Base-by-base conservation (phyloP, 2,329 filamentous ascomycete species). In the Orbilia blumenaviensis region DNA sequence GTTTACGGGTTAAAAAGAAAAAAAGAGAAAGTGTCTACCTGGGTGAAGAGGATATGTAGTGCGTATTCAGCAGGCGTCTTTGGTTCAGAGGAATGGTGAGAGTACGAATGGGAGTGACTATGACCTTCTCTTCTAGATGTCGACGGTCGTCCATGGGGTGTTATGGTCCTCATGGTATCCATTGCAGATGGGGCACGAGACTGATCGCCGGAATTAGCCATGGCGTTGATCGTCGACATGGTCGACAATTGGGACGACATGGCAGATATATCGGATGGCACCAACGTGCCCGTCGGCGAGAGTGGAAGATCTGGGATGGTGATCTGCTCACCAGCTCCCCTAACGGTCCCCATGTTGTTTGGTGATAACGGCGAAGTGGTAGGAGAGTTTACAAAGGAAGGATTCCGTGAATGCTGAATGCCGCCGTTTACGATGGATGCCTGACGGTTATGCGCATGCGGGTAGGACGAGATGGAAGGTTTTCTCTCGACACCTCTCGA, bases 41-140 rank as follows among this genome's bases (percentile, higher is more conserved):
- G 93, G 79, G 95, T 98, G 83, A 98, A 97, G 46, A 99, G 86
- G 80, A 98, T 94, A 83, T 98, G 94, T 76, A 99, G 86, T 18
- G 95, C 95, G 87, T 97, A 98, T 85, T 99, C 95, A 66, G 93
- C 94, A n/a, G 97, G 94, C 0, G 94, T 97, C 83, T 94, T 96
- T 78, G 91, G 79, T 50, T 75, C 86, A 84, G 80, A 90, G 50
- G 89, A 87, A 60, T 90, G 90, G 73, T 86, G 83, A 38, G 87
- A 88, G 78, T 87, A 88, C 36, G 92, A 94, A 80, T 93, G 90
- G 14, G 92, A 92, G 79, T 90, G 90, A 5, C 87, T 85, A 32
- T 77, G 73, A 14, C 66, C 66, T 61, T 77, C 73, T 16, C 67
- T 85, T 68, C 60, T 61, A 10, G 66, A 66, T 18, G 63, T 61